Percentiles rank a stretch among this genome's conserved stretches.
These are phyloP conservation scores for Colletotrichum brevisporum DNA, from an alignment of 2,329 filamentous ascomycete genomes.

Conservation along the genomic window DNA sequence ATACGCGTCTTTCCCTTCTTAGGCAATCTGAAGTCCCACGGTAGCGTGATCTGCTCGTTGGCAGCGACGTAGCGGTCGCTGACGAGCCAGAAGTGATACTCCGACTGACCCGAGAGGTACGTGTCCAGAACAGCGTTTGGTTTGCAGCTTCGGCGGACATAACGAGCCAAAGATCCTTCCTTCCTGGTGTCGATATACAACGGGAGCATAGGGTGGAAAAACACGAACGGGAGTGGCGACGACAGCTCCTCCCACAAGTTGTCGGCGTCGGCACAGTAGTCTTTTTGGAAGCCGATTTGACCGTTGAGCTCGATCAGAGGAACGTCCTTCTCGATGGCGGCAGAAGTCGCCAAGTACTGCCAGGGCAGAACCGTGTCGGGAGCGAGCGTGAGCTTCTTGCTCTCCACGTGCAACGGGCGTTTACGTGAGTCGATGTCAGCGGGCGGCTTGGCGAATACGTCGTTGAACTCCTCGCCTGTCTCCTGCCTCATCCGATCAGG, in stretches of 20 bases:
- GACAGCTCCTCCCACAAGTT: slow-evolving; percentile 79
- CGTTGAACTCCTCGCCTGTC: slow-evolving; percentile 73
- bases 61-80: slow-evolving; percentile 82
- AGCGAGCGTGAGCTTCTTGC: slow-evolving; percentile 59
- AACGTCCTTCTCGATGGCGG: slow-evolving; percentile 69
- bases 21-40: slow-evolving; percentile 77
- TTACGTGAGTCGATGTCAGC: slow-evolving; percentile 59
- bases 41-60: slow-evolving; percentile 74
- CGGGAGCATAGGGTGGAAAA: slow-evolving; percentile 89
- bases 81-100: slow-evolving; percentile 94
- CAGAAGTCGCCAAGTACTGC: slow-evolving; percentile 72
- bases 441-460: slow-evolving; percentile 76
- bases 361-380: slow-evolving; percentile 75
- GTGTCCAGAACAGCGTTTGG: slow-evolving; percentile 93
- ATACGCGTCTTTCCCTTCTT: slow-evolving; percentile 68
- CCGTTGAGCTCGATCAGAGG: slow-evolving; percentile 82
- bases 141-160: slow-evolving; percentile 91
- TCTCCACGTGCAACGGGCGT: slow-evolving; percentile 64
- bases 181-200: slow-evolving; percentile 93
- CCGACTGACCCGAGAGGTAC: slow-evolving; percentile 81
- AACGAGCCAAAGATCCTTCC: slow-evolving; percentile 89
- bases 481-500: slow-evolving; percentile 77
- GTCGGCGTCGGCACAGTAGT: slow-evolving; percentile 76
- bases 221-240: slow-evolving; percentile 80
- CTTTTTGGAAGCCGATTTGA: slow-evolving; percentile 79